Conservation (phyloP, 768 basidiomycete species). For the Rhizopogon salebrosus region DNA sequence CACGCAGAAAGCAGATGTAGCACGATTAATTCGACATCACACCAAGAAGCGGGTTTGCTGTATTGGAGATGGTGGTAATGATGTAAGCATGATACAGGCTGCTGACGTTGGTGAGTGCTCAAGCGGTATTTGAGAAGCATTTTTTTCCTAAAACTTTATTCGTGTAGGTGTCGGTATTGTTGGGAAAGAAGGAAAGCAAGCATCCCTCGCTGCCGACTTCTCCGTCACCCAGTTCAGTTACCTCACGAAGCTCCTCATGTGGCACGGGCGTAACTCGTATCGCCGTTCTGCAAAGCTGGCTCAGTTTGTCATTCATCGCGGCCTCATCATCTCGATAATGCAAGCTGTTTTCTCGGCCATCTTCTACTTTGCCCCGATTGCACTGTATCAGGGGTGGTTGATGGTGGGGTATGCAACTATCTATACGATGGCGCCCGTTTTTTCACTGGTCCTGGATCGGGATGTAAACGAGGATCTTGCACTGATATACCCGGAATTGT, state of each 20-base stretch:
- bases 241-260: constrained; percentile 92
- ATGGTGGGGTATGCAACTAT: constrained; percentile 95
- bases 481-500: constrained; percentile 92
- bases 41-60: constrained; percentile 97
- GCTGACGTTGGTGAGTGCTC: constrained; percentile 86
- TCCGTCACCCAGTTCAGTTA: constrained; percentile 95
- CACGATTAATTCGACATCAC: constrained; percentile 81
- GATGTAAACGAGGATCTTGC: constrained; percentile 97
- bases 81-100: constrained; percentile 99
- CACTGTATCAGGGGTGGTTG: constrained; percentile 96
- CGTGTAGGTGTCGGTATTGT: constrained; percentile 88
- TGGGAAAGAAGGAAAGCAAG: constrained; percentile 98
- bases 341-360: constrained; percentile 95
- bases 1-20: constrained; percentile 98
- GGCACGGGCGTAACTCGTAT: constrained; percentile 99
- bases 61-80: constrained; percentile 98
- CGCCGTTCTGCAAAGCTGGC: constrained; percentile 96
- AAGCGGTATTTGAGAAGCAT: background rate
- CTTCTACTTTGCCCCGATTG: constrained; percentile 93
- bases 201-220: constrained; percentile 98
- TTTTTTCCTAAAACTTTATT: background rate
- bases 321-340: constrained; percentile 95
- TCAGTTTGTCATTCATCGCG: constrained; percentile 97
- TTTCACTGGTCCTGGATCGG: constrained; percentile 91
- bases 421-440: constrained; percentile 98